Base-by-base conservation (phyloP, 768 basidiomycete genomes). In the Serendipita vermifera region DNA sequence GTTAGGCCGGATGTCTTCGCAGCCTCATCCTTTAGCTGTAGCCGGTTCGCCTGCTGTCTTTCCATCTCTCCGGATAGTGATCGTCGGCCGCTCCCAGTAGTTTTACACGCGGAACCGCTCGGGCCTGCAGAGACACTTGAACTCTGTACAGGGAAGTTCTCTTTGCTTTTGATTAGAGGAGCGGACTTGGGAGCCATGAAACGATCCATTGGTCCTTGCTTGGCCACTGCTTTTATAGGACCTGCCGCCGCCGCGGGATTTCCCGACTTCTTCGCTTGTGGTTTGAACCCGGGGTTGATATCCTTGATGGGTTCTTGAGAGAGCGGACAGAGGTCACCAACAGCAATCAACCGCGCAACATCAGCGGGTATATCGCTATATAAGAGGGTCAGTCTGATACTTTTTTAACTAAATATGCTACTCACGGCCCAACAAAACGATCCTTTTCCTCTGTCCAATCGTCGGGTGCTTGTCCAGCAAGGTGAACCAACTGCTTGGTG, bases 71-170 rank as follows among this genome's bases (percentile, higher is more conserved):
- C 83, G 22, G 75, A 73, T 32, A 90, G 71, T 1, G 83, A 84
- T 55, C 87, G 74, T 66, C 88, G 88, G 14, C 87, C 87, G 62
- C 84, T 88, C 5, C 76, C 74, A 57, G 76, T 78, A 17, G 85
- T 84, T 6, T 66, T 67, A 24, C 41, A 41, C 17, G 41, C 38
- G 35, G 63, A 57, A n/a, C n/a, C n/a, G n/a, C n/a, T n/a, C n/a
- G n/a, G n/a, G n/a, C n/a, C n/a, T n/a, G n/a, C n/a, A n/a, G n/a
- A n/a, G n/a, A n/a, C n/a, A n/a, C n/a, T n/a, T n/a, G n/a, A n/a
- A n/a, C n/a, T n/a, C n/a, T n/a, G n/a, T n/a, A n/a, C 27, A 62
- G 59, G 6, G 58, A 32, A 24, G 59, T 14, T 56, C 60, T 66
- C 43, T 62, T 64, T 59, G 68, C 66, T 38, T 54, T 63, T 11